These are phyloP conservation scores for Talaromyces wortmannii DNA, from an alignment of 495 filamentous ascomycete genomes.

Conservation along the genomic window DNA sequence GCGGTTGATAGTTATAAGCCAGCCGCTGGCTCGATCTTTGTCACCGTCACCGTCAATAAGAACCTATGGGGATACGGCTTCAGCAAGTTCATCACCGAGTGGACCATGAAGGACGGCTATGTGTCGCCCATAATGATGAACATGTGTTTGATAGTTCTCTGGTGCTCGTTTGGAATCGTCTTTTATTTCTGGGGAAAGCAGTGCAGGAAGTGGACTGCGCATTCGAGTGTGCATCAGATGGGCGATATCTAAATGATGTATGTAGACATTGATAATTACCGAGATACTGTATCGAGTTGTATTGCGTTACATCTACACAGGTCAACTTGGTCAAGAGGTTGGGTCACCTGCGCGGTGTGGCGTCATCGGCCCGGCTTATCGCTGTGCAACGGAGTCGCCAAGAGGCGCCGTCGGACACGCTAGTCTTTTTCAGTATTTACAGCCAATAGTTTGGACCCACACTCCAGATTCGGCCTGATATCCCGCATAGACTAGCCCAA, in stretches of 20 bases:
- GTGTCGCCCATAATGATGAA: constrained; percentile 45
- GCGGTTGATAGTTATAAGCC: constrained; percentile 60
- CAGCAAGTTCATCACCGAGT: constrained; percentile 38
- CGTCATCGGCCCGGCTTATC: no score
- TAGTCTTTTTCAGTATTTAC: no score
- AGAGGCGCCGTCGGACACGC: no score
- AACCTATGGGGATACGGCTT: constrained; percentile 51
- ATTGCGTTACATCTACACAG: no score
- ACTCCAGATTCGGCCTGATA: no score
- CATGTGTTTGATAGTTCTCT: constrained; percentile 45
- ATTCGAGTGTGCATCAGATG: constrained; percentile 48
- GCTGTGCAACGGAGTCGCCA: no score
- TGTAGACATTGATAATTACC: no score
- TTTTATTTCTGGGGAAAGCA: constrained; percentile 53
- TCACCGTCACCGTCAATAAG: constrained; percentile 55
- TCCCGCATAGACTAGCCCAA: no score
- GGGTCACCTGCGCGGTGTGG: no score
- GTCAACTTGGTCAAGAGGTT: no score
- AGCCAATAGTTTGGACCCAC: no score
- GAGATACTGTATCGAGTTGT: no score
- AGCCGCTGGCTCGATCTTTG: constrained; percentile 51
- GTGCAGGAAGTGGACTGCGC: constrained; percentile 46
- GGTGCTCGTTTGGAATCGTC: constrained; percentile 43
- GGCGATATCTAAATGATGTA: not conserved
- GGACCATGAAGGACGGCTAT: constrained; percentile 26